phyloP scores from a whole-genome alignment of 176 grass and related monocot species.

The Alopecurus myosuroides region DNA sequence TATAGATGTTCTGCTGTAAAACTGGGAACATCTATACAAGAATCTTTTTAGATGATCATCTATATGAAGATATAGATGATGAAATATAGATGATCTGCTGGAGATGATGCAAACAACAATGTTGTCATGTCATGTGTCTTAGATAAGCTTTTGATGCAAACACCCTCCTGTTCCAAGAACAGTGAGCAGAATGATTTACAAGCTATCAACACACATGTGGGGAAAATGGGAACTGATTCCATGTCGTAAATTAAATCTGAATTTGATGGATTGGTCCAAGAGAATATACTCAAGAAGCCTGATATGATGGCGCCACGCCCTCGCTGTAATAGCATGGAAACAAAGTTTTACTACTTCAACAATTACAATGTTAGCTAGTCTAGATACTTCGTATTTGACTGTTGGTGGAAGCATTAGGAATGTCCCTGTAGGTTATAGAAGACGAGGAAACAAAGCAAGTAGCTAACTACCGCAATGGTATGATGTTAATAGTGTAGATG shows the following conservation, averaged over 20 bases:
- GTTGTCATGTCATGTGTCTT: background rate
- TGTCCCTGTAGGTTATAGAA: conserved; percentile 72
- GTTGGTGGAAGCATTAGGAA: conserved; percentile 70
- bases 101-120: conserved; percentile 22
- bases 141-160: conserved; percentile 19
- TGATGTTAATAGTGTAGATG: conserved; percentile 16
- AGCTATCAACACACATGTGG: conserved; percentile 5
- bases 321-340: conserved; percentile 86
- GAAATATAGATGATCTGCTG: no score
- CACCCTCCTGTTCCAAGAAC: conserved; percentile 14
- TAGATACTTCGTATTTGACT: conserved; percentile 84
- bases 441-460: conserved; percentile 66
- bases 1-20: no score
- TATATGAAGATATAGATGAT: no score
- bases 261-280: conserved; percentile 25
- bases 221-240: conserved; percentile 18
- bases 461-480: conserved; percentile 36
- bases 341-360: conserved; percentile 96
- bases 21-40: no score
- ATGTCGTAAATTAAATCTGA: conserved; percentile 28
- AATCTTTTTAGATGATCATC: no score
- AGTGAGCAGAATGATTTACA: conserved; percentile 24
- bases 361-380: conserved; percentile 87
- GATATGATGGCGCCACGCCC: conserved; percentile 62
- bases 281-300: conserved; percentile 58